phyloP scores from a whole-genome alignment of 495 filamentous ascomycete species.

The Thozetella sp. region DNA sequence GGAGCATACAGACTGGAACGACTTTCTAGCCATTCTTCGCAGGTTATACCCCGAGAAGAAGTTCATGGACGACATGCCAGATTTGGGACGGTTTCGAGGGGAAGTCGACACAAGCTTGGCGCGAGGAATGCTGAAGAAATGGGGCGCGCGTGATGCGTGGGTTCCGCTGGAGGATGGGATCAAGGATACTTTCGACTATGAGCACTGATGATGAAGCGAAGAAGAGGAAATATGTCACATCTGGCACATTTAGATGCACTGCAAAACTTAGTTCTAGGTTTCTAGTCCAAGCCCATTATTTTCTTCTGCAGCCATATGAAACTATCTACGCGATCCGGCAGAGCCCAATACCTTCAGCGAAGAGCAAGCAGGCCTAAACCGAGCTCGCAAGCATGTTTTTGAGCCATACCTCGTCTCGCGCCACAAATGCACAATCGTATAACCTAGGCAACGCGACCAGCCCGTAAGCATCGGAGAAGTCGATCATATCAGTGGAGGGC shows the following conservation, averaged over 20 bases:
- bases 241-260: too few species aligned
- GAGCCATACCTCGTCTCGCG: too few species aligned
- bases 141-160: neutral
- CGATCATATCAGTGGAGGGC: neutral
- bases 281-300: too few species aligned
- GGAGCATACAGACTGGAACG: conserved; percentile 34
- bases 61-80: conserved; percentile 6
- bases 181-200: neutral
- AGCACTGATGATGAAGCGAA: too few species aligned
- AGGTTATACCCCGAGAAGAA: conserved; percentile 13
- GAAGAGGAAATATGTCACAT: too few species aligned
- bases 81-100: neutral
- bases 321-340: too few species aligned
- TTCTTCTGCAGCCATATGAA: too few species aligned
- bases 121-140: neutral
- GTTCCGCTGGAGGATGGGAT: neutral
- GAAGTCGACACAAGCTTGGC: neutral
- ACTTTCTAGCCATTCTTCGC: conserved; percentile 19
- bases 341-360: too few species aligned
- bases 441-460: neutral
- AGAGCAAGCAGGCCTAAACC: too few species aligned
- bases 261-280: too few species aligned
- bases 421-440: neutral
- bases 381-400: too few species aligned
- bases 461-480: neutral